phyloP scores from a whole-genome alignment of 768 basidiomycete species.

The Hericium erinaceus region DNA sequence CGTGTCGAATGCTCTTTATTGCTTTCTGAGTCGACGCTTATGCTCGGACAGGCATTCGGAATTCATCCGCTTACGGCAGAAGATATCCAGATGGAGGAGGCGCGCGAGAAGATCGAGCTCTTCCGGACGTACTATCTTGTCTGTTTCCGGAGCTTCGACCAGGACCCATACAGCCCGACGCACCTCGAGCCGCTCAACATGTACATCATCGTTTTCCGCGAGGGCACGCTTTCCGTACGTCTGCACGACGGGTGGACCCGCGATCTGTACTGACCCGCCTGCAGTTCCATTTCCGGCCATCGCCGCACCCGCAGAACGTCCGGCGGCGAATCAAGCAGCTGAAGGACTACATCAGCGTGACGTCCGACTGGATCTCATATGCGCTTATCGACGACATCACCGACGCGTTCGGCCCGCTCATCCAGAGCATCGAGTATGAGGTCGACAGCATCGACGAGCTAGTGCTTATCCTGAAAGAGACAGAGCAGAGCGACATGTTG shows the following conservation, averaged over 20 bases:
- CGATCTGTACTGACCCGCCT: not conserved
- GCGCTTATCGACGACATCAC: conserved; percentile 99
- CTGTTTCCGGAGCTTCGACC: conserved; percentile 98
- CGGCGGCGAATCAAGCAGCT: conserved; percentile 97
- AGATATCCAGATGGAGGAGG: conserved; percentile 99
- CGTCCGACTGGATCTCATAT: conserved; percentile 99
- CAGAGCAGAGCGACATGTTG: conserved; percentile 97
- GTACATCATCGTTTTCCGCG: conserved; percentile 99
- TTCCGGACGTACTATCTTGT: conserved; percentile 99
- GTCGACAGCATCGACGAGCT: conserved; percentile 99
- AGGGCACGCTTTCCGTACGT: conserved; percentile 88
- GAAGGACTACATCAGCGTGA: conserved; percentile 97
- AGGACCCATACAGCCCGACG: conserved; percentile 94
- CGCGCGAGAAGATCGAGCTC: conserved; percentile 98
- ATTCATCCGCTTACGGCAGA: conserved; percentile 98
- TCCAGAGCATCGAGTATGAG: conserved; percentile 98
- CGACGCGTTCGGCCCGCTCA: conserved; percentile 96
- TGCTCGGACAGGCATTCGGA: conserved; percentile 66
- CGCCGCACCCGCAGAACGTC: conserved; percentile 96
- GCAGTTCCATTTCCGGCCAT: conserved; percentile 95
- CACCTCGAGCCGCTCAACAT: conserved; percentile 97
- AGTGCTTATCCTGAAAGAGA: conserved; percentile 91
- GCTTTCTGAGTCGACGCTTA: not conserved
- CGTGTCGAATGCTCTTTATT: conserved; percentile 8
- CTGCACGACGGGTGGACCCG: not conserved